These are phyloP conservation scores for Pulveroboletus sp. DNA, from an alignment of 768 basidiomycete genomes.

Conservation along the genomic window DNA sequence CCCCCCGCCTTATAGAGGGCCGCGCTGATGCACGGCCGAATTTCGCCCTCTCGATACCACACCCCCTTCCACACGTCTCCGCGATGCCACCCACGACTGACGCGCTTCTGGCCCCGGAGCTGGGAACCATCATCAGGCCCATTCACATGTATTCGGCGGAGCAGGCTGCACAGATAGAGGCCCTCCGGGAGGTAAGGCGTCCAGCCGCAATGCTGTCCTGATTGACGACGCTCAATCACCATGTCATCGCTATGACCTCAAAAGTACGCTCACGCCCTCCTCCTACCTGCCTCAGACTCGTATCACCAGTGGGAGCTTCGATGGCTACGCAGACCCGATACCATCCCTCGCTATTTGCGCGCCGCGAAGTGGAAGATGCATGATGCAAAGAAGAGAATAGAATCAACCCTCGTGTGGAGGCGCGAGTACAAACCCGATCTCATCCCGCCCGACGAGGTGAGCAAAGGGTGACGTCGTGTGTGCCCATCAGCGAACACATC, in stretches of 20 bases:
- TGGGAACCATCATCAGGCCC: slow-evolving; percentile 50
- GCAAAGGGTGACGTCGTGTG: not conserved
- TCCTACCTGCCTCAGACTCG: slow-evolving; percentile 61
- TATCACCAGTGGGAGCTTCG: slow-evolving; percentile 75
- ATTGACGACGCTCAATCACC: not conserved
- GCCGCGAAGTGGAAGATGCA: slow-evolving; percentile 79
- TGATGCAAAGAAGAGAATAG: slow-evolving; percentile 75
- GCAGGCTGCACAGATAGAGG: slow-evolving; percentile 55
- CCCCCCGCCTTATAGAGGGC: not conserved
- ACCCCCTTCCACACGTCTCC: not conserved
- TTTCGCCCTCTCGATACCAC: not conserved
- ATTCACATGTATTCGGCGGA: slow-evolving; percentile 57
- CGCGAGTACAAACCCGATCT: slow-evolving; percentile 82
- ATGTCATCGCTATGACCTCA: not conserved
- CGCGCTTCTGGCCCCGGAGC: slow-evolving; percentile 53
- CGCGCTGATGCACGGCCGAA: not conserved
- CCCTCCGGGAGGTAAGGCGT: slow-evolving; percentile 53
- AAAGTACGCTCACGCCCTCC: slow-evolving; percentile 64
- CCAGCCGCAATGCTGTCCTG: not conserved
- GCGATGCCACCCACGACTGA: slow-evolving; percentile 39
- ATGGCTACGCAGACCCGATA: slow-evolving; percentile 70
- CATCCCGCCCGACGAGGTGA: slow-evolving; percentile 71
- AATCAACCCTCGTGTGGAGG: slow-evolving; percentile 78
- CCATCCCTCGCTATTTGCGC: slow-evolving; percentile 67
- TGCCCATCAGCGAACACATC: not conserved